Percentiles rank a stretch among this genome's conserved stretches.
Evolutionary conservation across 1,284 basidiomycete species (phyloP).

Genomic region (Leccinum cinnamomeum): DNA sequence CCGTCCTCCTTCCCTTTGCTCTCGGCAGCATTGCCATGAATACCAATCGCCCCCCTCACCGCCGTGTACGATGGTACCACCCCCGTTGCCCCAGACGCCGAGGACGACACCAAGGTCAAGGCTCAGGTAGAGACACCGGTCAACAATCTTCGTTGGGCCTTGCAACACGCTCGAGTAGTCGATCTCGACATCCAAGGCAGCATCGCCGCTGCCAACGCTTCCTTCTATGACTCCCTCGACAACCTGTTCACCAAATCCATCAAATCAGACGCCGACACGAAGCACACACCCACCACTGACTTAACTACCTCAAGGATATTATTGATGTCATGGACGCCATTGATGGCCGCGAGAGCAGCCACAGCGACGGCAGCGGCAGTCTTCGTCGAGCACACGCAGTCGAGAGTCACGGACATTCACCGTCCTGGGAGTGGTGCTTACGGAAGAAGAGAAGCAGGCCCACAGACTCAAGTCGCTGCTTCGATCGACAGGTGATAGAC

Average conservation of each 20-base stretch:
- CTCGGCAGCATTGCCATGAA: constrained; percentile 44
- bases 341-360: constrained; percentile 20
- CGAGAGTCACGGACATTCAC: constrained; percentile 24
- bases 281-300: constrained; percentile 42
- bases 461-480: constrained; percentile 57
- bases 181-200: constrained; percentile 65
- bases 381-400: constrained; percentile 29
- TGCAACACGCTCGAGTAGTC: constrained; percentile 58
- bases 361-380: constrained; percentile 22
- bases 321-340: constrained; percentile 32
- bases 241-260: constrained; percentile 69
- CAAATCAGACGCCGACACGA: constrained; percentile 26
- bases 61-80: constrained; percentile 53
- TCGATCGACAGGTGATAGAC: constrained; percentile 50
- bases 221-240: constrained; percentile 68
- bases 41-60: constrained; percentile 48
- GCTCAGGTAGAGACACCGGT: constrained; percentile 22
- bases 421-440: constrained; percentile 43
- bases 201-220: constrained; percentile 48
- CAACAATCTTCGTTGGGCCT: constrained; percentile 58
- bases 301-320: constrained; percentile 30
- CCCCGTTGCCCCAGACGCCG: constrained; percentile 36
- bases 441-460: constrained; percentile 63
- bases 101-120: constrained; percentile 16
- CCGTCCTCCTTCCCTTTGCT: constrained; percentile 57